Evolutionary conservation across 164 flowering plant species (phyloP).

Genomic region (Vitis rotundifolia): DNA sequence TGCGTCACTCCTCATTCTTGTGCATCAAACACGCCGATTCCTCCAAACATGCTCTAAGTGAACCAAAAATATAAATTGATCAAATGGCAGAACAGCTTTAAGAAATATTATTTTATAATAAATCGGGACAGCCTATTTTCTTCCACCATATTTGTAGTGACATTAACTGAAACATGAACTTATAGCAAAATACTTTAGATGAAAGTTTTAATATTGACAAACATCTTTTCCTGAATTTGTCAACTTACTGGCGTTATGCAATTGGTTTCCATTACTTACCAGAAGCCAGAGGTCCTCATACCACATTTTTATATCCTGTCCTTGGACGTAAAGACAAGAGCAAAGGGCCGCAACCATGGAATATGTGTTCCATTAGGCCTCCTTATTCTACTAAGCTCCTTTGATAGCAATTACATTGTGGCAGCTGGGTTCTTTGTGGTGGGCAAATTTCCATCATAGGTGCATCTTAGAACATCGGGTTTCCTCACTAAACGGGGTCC

Average conservation of each 20-base stretch:
- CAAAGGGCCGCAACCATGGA: no score
- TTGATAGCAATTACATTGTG: constrained; percentile 12
- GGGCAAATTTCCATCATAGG: constrained; percentile 82
- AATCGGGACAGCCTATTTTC: neutral
- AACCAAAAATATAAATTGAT: no score
- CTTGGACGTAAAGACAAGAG: no score
- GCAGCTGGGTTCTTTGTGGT: constrained; percentile 68
- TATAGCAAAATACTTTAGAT: neutral
- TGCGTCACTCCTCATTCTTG: no score
- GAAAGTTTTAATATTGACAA: neutral
- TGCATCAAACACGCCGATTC: no score
- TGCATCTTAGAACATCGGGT: constrained; percentile 77
- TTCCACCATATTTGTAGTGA: neutral
- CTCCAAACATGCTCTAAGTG: no score
- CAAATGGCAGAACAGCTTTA: no score
- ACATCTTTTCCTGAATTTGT: no score
- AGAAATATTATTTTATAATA: no score
- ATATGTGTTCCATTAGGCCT: neutral
- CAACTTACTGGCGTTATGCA: no score
- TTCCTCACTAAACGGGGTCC: constrained; percentile 69
- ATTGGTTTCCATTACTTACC: no score
- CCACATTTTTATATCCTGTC: neutral
- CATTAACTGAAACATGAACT: neutral
- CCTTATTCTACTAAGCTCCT: neutral
- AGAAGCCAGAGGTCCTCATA: neutral